Base-by-base conservation (phyloP, 2,329 filamentous ascomycete species). In the Tympanopsis confertula region DNA sequence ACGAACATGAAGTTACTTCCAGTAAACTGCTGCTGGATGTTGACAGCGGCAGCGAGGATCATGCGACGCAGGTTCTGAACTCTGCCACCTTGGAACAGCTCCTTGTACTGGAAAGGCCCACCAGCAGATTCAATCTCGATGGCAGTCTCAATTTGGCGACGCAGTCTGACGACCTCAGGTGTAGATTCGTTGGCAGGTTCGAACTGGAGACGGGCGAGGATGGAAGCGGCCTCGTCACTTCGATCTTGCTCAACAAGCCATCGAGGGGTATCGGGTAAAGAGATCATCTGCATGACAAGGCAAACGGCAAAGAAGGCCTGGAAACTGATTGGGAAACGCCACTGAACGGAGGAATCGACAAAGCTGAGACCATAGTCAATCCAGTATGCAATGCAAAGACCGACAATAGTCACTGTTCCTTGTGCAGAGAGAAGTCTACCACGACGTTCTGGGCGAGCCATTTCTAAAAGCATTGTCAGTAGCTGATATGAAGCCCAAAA, bases 341-440 rank as follows among this genome's bases (percentile, higher is more conserved):
- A 66, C 14, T 57, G 54, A 5, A 62, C 53, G 13, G 37, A 37
- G 10, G 37, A 39, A 5, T 33, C 32, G 35, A 32, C 24, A 35
- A 39, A 39, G 37, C 33, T 37, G 20, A 37, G 39, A 29, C 40
- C 42, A 30, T 42, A 44, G 38, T 44, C 41, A 19, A 35, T 35
- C 56, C 56, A 61, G 42, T 61, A 61, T 4, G 62, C 62, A n/a
- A 68, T 58, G 36, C 61, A 60, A 12, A 66, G 55, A 0, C 64
- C 64, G 5, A 68, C 50, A 26, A 66, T 65, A 1, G 62, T 64
- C 20, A 66, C 56, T 4, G 59, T 66, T 4, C 62, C 62, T 39
- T 65, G 65, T 3, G 69, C 65, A 15, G 67, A 68, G 29, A 74
- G 65, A 18, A 69, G 50, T 37, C 58, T 56, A 20, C 69, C 70